Conservation (phyloP, 169 alveolate species). For the Babesia divergens region DNA sequence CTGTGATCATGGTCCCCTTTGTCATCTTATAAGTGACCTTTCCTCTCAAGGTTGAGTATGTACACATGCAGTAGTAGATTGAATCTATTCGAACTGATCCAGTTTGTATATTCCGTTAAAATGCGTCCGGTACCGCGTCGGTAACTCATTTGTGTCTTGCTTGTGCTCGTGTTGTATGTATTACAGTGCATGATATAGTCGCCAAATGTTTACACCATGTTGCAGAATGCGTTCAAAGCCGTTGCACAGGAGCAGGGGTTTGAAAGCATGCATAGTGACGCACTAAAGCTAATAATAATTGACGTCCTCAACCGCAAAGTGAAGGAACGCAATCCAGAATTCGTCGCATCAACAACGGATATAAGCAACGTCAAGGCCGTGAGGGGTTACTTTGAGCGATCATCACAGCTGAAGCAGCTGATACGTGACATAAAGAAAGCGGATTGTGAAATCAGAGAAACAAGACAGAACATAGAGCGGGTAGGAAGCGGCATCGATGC, state of each 20-base stretch:
- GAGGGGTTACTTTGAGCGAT: conserved; percentile 9
- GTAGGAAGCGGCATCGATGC: background rate
- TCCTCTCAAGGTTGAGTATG: no score
- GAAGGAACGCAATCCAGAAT: conserved; percentile 38
- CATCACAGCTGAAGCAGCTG: conserved; percentile 10
- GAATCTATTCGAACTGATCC: no score
- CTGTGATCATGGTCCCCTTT: background rate
- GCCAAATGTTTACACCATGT: no score
- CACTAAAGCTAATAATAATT: conserved; percentile 35
- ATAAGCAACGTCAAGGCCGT: conserved; percentile 21
- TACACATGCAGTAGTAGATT: no score
- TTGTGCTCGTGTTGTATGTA: no score
- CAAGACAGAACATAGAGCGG: conserved; percentile 11
- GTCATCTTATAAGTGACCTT: background rate
- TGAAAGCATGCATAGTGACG: conserved; percentile 10
- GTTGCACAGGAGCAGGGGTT: conserved; percentile 43
- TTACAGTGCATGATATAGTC: no score
- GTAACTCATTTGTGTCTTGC: no score
- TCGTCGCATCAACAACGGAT: background rate
- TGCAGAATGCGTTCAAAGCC: conserved; percentile 34
- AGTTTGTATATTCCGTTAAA: no score
- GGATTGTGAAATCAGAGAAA: background rate
- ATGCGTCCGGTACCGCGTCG: no score
- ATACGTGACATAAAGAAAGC: background rate
- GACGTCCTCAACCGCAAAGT: conserved; percentile 59